Evolutionary conservation across 305 asterid genomes (phyloP).

Genomic region (Fraxinus baroniana): DNA sequence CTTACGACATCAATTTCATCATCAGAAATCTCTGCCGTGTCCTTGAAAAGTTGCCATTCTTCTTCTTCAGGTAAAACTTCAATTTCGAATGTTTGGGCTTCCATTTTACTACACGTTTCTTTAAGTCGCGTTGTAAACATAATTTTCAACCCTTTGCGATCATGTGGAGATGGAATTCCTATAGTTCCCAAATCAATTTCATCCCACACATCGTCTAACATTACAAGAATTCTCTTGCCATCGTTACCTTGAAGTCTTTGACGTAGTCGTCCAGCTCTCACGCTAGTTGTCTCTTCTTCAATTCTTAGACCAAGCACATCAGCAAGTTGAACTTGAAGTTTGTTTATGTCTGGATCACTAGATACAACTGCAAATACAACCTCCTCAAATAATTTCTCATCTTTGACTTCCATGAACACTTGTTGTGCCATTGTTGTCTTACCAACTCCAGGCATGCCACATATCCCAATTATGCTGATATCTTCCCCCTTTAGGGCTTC

Average conservation of each 20-base stretch:
- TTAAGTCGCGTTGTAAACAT: neutral
- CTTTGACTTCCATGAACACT: neutral
- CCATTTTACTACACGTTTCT: neutral
- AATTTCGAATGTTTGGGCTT: neutral
- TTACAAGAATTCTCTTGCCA: neutral
- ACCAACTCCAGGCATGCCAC: conserved; percentile 19
- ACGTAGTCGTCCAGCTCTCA: neutral
- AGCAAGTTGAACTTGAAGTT: conserved; percentile 29
- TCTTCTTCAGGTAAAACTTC: neutral
- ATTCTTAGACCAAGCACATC: conserved; percentile 16
- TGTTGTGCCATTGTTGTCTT: no score
- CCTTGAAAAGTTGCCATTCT: conserved; percentile 19
- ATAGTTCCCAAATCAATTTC: neutral
- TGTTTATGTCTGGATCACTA: neutral
- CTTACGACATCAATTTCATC: neutral
- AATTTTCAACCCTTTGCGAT: conserved; percentile 7
- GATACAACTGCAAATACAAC: neutral
- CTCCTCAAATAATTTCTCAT: neutral
- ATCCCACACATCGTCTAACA: conserved; percentile 27
- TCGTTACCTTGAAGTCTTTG: neutral
- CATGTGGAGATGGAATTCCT: conserved; percentile 15
- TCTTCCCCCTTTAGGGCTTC: conserved; percentile 7
- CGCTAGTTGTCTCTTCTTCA: neutral
- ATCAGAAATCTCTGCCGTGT: neutral
- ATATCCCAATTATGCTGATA: conserved; percentile 17